Conservation (phyloP, 768 basidiomycete genomes). For the Mrakia gelida region DNA sequence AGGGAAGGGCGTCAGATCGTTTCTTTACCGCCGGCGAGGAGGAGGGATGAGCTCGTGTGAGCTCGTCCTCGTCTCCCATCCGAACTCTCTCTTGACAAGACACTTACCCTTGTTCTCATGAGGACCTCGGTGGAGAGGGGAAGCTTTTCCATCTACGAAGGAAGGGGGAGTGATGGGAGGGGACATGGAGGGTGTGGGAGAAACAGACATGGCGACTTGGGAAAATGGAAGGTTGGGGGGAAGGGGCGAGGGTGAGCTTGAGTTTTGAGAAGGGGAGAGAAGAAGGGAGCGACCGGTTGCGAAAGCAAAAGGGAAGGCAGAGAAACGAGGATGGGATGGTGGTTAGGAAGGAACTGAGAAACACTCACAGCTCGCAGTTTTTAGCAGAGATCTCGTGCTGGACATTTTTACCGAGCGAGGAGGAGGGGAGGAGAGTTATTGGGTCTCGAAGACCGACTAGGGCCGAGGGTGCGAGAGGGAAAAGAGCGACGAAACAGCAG, state of each 20-base stretch:
- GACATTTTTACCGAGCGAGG: no score
- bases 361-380: no score
- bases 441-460: no score
- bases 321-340: no score
- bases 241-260: no score
- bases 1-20: neutral
- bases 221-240: neutral
- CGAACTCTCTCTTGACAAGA: neutral
- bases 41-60: neutral
- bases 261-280: no score
- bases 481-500: neutral
- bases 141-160: neutral
- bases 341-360: no score
- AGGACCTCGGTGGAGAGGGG: conserved; percentile 22
- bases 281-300: no score
- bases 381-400: no score
- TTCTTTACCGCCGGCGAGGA: neutral
- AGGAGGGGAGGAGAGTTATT: no score
- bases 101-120: conserved; percentile 24
- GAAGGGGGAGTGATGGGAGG: conserved; percentile 16
- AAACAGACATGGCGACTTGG: neutral
- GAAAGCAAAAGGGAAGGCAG: no score
- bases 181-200: neutral
- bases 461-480: neutral
- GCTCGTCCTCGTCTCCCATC: neutral